These are phyloP conservation scores for Trypanosoma platydactyli DNA, from an alignment of 208 protist genomes.

Conservation along the genomic window DNA sequence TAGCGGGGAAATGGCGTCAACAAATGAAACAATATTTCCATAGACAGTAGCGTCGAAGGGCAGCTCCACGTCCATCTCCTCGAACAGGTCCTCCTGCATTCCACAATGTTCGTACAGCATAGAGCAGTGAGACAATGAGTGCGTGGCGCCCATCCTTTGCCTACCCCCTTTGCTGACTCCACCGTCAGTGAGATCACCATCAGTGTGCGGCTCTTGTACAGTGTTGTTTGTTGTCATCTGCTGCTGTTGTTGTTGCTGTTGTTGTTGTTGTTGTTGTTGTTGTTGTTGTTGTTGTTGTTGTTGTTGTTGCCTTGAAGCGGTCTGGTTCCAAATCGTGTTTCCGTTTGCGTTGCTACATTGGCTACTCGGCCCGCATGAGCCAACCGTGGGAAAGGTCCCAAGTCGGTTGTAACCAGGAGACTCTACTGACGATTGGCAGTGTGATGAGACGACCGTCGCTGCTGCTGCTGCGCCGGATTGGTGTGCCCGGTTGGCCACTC, in stretches of 20 bases:
- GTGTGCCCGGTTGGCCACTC: neutral
- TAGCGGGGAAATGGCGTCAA: slow-evolving; percentile 62
- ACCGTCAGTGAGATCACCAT: neutral
- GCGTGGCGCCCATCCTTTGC: neutral
- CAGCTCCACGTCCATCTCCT: slow-evolving; percentile 55
- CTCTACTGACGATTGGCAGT: neutral
- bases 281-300: too few species aligned
- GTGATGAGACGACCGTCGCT: neutral
- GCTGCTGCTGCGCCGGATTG: neutral
- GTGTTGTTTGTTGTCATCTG: neutral
- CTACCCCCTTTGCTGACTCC: neutral
- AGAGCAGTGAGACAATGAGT: neutral
- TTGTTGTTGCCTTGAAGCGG: slow-evolving; percentile 6
- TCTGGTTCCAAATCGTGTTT: neutral
- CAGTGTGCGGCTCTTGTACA: neutral
- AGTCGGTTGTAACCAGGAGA: neutral
- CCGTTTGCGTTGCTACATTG: neutral
- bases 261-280: too few species aligned
- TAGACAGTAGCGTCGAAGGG: slow-evolving; percentile 47
- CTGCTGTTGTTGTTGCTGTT: slow-evolving; percentile 5
- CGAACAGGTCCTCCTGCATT: slow-evolving; percentile 59
- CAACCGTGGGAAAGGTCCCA: neutral
- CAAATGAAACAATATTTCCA: slow-evolving; percentile 77
- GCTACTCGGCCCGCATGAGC: neutral
- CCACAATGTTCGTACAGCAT: slow-evolving; percentile 69